Evolutionary conservation across 305 asterid species (phyloP), one percentile per base, ranked within the genome.

Genomic region (Solanum hybrid): DNA sequence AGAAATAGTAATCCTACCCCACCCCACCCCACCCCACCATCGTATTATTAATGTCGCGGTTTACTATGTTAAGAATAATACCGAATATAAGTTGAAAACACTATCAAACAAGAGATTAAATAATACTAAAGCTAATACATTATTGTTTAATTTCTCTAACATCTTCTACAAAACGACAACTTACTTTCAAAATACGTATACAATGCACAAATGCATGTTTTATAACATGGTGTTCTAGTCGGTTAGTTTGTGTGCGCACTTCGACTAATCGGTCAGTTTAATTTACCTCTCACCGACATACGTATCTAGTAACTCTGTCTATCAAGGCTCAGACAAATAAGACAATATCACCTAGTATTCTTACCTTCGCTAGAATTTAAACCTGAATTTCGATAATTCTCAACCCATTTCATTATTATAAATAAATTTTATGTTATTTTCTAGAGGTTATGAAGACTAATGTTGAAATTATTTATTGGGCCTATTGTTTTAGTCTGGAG

Each of bases 401-500:
- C 38, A 7, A 31, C 24, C n/a, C 24, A 13, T 51, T 51, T 16
- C 66, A 56, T 56, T 32, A 29, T 1, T 73, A 29, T 1, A 73
- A 29, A 27, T 12, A 29, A 14, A 27, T 24, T 80, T 37, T 24
- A 38, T 38, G 71, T 14, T 81, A 26, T 26, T 40, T 40, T 40
- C 31, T 80, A 80, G 69, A 80, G 10, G 20, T 69, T 31, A 11
- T 80, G 13, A 10, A 75, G 56, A 34, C 24, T 86, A 76, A 40
- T 42, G 1, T 20, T 26, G 4, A 5, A 37, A 88, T 81, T 76
- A 26, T 88, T 73, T 79, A 11, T 34, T 60, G 38, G 82, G 35
- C 37, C 29, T 10, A 97, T 87, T 5, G 38, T 86, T 40, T 26
- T 32, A 92, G 93, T 92, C 94, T 31, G 94, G 94, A 13, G 94